Base-by-base conservation (phyloP, 192 early-diverging fungal genomes). In the Phlyctochytrium arcticum region DNA sequence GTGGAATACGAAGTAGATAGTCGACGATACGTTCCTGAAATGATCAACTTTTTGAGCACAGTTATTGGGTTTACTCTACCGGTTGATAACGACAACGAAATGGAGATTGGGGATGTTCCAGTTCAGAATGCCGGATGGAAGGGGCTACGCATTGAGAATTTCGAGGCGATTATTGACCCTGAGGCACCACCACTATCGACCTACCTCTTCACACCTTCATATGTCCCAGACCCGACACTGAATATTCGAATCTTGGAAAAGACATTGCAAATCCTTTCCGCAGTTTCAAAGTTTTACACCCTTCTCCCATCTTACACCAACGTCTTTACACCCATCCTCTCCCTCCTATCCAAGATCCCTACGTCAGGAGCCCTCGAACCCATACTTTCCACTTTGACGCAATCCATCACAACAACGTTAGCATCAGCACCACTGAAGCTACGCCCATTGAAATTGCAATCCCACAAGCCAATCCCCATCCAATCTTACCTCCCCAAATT, bases 401-500 rank as follows among this genome's bases (percentile, higher is more conserved):
- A 57, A 15, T 50, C 62, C 24, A 47, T 76, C 35, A 48, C 30
- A 24, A 36, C 67, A 5, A 29, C 68, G 17, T 19, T 69, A n/a
- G 32, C 39, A 12, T 64, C 53, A 50, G 47, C 65, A 1, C 17
- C 21, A 17, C 61, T 77, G 39, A 73, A 71, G 39, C 62, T 93
- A 12, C 68, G 60, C 50, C 93, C 94, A 0, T 71, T 99, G 6
- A 82, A 81, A 48, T 62, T 97, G 72, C 97, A 98, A 73, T 75
- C 85, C 42, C 88, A 92, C 70, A 85, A 86, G 51, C 90, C 94
- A 24, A 80, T 97, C 51, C 86, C 97, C 4, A 91, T 99, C 65
- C 76, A 80, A 2, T 85, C 93, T 5, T 90, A 87, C 51, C 79
- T 89, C 48, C 97, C 97, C 47, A 94, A 94, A 74, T 99, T 98